phyloP scores from a whole-genome alignment of 805 yeast genomes.

The Saccharomycopsis malanga region DNA sequence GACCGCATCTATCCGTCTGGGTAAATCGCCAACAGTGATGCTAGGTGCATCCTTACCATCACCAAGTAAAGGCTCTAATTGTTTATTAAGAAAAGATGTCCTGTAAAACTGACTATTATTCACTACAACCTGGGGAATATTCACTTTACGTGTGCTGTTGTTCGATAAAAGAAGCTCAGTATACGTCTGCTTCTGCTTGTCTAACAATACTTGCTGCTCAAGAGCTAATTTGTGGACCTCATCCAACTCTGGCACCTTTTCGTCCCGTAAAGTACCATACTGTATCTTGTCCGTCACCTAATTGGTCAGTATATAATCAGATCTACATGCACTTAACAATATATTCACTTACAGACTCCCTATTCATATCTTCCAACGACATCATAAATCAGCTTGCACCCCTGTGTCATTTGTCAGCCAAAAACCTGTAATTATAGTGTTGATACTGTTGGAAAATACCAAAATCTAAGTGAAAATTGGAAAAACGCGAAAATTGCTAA shows the following conservation, averaged over 20 bases:
- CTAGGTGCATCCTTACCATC: background rate
- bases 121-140: constrained; percentile 16
- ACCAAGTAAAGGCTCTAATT: constrained; percentile 16
- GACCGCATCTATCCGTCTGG: constrained; percentile 9
- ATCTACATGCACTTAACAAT: background rate
- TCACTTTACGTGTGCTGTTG: constrained; percentile 8
- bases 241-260: background rate
- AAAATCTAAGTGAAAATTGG: no score
- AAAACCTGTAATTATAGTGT: no score
- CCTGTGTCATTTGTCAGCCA: no score
- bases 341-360: constrained; percentile 2
- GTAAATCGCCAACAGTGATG: constrained; percentile 9
- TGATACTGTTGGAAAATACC: no score
- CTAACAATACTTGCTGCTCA: background rate
- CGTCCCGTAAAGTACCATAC: background rate
- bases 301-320: no score
- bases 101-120: constrained; percentile 14
- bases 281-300: background rate
- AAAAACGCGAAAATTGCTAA: no score
- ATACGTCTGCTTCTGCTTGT: background rate
- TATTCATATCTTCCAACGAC: constrained; percentile 1
- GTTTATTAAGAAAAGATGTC: constrained; percentile 12
- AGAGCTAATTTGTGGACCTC: background rate
- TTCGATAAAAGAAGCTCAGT: constrained; percentile 3
- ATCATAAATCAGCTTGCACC: no score